These are phyloP conservation scores for Aspergillus japonicus DNA, from an alignment of 2,329 filamentous ascomycete genomes.

Conservation along the genomic window DNA sequence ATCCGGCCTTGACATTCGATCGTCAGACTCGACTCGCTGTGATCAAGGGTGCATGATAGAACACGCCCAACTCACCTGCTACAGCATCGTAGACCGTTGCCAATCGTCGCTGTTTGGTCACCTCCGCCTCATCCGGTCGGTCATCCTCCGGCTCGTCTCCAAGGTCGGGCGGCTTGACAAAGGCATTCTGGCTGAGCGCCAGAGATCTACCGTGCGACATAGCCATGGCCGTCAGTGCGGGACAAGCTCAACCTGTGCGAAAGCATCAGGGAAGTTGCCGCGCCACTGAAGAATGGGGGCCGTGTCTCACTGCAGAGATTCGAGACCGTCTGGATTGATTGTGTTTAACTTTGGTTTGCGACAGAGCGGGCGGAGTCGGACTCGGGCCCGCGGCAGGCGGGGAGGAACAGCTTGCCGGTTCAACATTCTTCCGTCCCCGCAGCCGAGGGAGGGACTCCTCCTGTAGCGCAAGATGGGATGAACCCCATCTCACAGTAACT, in stretches of 20 bases:
- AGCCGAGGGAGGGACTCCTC: not conserved
- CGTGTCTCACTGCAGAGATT: not conserved
- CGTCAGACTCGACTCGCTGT: conserved; percentile 11
- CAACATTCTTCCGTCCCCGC: not conserved
- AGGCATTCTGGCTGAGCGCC: conserved; percentile 21
- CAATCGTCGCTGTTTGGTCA: conserved; percentile 31
- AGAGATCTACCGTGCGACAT: conserved; percentile 26
- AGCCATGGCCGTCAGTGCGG: conserved; percentile 17
- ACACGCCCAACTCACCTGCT: conserved; percentile 44
- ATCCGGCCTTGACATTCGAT: conserved; percentile 44
- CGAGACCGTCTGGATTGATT: not conserved
- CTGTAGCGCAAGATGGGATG: not conserved
- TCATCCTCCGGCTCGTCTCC: conserved; percentile 9
- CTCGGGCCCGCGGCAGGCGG: too few relatives aligned
- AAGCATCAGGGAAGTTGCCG: conserved; percentile 11
- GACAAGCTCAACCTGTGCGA: conserved; percentile 3
- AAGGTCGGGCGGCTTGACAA: conserved; percentile 15
- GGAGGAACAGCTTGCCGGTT: not conserved
- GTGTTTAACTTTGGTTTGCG: not conserved
- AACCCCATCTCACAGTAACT: not conserved
- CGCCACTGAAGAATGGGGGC: not conserved
- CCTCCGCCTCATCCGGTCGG: conserved; percentile 8
- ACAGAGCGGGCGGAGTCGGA: not conserved
- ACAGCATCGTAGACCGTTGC: conserved; percentile 60
- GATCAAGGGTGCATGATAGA: not conserved